Base-by-base conservation (phyloP, 306 rosid species). In the Gillenia trifoliata region DNA sequence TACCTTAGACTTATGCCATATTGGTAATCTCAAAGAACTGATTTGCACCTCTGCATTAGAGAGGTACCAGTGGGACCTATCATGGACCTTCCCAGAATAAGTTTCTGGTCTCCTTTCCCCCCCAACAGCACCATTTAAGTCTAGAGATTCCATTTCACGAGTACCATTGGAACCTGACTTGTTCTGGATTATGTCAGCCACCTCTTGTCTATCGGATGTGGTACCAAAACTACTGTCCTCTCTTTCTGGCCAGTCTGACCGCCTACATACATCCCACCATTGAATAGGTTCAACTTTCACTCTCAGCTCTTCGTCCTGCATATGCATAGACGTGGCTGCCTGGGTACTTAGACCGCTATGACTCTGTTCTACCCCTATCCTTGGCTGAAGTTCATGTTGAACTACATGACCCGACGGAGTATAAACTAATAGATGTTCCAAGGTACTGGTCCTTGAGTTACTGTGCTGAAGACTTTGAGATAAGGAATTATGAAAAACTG, bases 251-350 rank as follows among this genome's bases (percentile, higher is more conserved):
- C 92, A 93, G 29, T 90, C 95, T 50, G 87, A 81, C 82, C 96
- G 85, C 87, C 98, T 89, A 74, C 98, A 93, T 20, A 88, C 98
- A 34, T 92, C 98, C 98, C 95, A 90, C 96, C 98, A 90, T 66
- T 90, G 96, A 83, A 90, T 86, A 61, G 98, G 96, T 69, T 93
- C 96, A 79, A 93, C 95, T 83, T 93, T 90, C 56, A 93, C 92
- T 79, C 91, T 83, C 79, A 93, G 80, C 67, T 89, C 96, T 75
- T 89, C 96, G 70, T 93, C 98, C 75, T 85, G 93, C 83, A 80
- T 74, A 64, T 78, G 88, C 80, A 83, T 30, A 72, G 69, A 31
- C 2, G 94, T 84, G 83, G 86, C 78, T 75, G 91, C 74, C 50
- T 80, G 89, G 76, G 81, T 75, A 80, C 52, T 45, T 45, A 45